Evolutionary conservation across 257 asterid species (phyloP), one percentile per base, ranked within the genome.

Genomic region (Nicotiana otophora): DNA sequence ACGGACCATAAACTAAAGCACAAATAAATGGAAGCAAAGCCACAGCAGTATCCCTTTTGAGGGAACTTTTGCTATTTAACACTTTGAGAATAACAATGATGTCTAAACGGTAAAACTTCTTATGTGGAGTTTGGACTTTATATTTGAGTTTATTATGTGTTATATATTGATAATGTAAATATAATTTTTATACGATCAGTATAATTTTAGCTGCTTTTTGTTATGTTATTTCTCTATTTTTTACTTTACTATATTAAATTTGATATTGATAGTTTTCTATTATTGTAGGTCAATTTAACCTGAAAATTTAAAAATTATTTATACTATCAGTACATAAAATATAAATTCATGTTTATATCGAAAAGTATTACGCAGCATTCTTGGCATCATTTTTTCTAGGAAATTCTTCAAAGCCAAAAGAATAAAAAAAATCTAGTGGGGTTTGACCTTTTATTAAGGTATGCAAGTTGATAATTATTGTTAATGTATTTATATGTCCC

Each of bases 381-480:
- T 64, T 64, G 39, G 70, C 39, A 64, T 64, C 70, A 14, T 64
- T 64, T 31, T 26, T 28, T 65, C n/a, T 23, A 9, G 46, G 9
- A 16, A 51, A 7, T 51, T 75, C 79, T 1, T 72, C 3, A 12
- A 75, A 15, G 63, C 62, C 42, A 26, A 75, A 46, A 51, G 16
- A 26, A 48, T 46, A 74, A 74, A 74, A 26, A 26, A 46, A 42
- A 74, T 51, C 15, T 51, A 26, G 80, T 75, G 80, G 63, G 15
- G 46, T 48, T 48, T 75, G 80, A 75, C 26, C 63, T 7, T 26
- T 51, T 75, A 75, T 26, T 75, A 26, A 51, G 63, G 46, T 75
- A 57, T 75, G 46, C 80, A 26, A 46, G 42, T 48, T 74, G 80
- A 74, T 75, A 26, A 75, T 75, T 48, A 75, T 74, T 51, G 10